phyloP scores from a whole-genome alignment of 1,139 yeast species.

The Yamadazyma dushanensis region DNA sequence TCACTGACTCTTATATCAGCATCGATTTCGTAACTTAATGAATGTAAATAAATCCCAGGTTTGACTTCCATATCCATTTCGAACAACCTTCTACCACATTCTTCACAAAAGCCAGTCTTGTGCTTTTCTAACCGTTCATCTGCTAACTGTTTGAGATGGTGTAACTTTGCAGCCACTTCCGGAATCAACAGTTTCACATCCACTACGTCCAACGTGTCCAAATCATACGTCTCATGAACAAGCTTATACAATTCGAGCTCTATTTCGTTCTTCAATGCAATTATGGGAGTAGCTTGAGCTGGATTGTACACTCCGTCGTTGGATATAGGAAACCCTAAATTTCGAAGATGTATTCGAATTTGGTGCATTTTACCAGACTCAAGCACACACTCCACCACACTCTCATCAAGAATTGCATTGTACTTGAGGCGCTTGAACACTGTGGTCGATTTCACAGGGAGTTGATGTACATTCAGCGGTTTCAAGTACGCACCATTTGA shows the following conservation, averaged over 20 bases:
- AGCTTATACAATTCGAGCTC: conserved; percentile 30
- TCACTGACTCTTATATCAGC: neutral
- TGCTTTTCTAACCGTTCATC: conserved; percentile 19
- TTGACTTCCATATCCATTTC: conserved; percentile 39
- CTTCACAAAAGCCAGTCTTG: conserved; percentile 31
- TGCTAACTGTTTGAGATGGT: conserved; percentile 11
- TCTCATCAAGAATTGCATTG: conserved; percentile 34
- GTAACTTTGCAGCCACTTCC: conserved; percentile 9
- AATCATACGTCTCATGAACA: conserved; percentile 17
- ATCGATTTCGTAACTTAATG: conserved; percentile 38
- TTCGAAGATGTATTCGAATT: conserved; percentile 69
- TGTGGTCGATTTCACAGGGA: conserved; percentile 36
- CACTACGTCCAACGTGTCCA: conserved; percentile 3
- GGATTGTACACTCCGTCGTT: conserved; percentile 62
- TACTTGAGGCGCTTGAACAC: conserved; percentile 29
- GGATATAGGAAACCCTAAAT: conserved; percentile 65
- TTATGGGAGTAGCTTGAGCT: conserved; percentile 14
- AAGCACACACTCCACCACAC: conserved; percentile 66
- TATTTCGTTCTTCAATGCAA: conserved; percentile 22
- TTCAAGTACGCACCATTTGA: conserved; percentile 37
- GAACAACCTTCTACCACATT: conserved; percentile 44
- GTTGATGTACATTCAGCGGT: conserved; percentile 26
- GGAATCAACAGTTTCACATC: conserved; percentile 8
- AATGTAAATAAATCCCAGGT: conserved; percentile 57
- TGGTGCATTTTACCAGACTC: conserved; percentile 78